Evolutionary conservation across 2,329 filamentous ascomycete species (phyloP).

Genomic region (Trichocomaceae sp.): DNA sequence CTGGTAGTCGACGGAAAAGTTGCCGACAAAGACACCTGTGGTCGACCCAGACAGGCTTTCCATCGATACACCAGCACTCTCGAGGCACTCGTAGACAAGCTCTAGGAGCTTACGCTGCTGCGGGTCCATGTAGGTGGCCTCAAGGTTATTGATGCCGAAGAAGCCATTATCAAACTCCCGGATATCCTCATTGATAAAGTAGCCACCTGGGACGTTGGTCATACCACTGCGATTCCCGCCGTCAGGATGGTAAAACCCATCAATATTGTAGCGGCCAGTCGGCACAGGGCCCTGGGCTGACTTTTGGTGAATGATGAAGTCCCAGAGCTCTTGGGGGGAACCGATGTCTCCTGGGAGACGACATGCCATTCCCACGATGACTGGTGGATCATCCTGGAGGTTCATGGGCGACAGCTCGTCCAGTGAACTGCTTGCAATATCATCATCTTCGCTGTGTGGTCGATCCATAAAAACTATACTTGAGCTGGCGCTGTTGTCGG

Average conservation of each 20-base stretch:
- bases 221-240: too few species aligned
- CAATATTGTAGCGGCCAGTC: constrained; percentile 14
- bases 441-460: too few species aligned
- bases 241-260: too few species aligned
- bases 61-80: constrained; percentile 19
- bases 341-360: neutral
- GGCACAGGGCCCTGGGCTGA: neutral
- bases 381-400: too few species aligned
- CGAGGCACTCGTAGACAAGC: constrained; percentile 12
- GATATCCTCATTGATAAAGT: constrained; percentile 20
- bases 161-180: constrained; percentile 19
- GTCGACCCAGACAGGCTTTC: constrained; percentile 1
- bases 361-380: too few species aligned
- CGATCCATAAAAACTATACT: too few species aligned
- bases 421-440: too few species aligned
- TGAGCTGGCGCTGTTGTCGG: too few species aligned
- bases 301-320: neutral
- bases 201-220: constrained; percentile 10
- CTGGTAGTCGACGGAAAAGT: constrained; percentile 17
- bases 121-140: constrained; percentile 6
- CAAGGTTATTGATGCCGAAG: constrained; percentile 17
- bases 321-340: neutral
- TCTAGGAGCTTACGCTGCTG: constrained; percentile 9
- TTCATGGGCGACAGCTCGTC: too few species aligned
- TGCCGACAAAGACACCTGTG: constrained; percentile 17